Conservation (phyloP, 805 yeast genomes). For the Lipomyces kockii region DNA sequence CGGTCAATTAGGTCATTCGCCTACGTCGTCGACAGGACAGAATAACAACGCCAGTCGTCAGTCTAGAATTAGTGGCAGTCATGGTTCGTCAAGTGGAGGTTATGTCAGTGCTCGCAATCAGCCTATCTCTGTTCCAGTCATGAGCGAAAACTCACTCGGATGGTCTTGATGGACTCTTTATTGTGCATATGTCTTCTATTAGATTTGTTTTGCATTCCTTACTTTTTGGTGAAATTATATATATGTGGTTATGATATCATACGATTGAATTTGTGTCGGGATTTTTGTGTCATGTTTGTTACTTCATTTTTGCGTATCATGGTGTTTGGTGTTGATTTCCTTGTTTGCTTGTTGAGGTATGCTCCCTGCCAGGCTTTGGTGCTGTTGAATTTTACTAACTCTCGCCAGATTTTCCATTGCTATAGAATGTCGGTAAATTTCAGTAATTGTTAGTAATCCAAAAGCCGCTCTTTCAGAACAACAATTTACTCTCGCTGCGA, state of each 20-base stretch:
- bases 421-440: not conserved
- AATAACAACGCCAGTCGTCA: constrained; percentile 3
- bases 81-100: constrained; percentile 24
- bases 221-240: not conserved
- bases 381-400: not conserved
- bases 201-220: not conserved
- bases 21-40: constrained; percentile 9
- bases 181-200: not conserved
- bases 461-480: not conserved
- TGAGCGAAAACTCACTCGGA: constrained; percentile 50
- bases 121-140: constrained; percentile 48
- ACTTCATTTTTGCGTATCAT: not conserved
- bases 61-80: constrained; percentile 22
- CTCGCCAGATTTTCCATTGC: not conserved
- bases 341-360: not conserved
- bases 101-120: constrained; percentile 39
- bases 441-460: not conserved
- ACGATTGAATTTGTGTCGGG: not conserved
- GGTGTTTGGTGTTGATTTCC: constrained; percentile 37
- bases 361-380: not conserved
- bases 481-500: not conserved
- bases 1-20: constrained; percentile 5
- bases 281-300: not conserved
- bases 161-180: constrained; percentile 38
- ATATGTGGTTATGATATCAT: not conserved